Percentiles rank a stretch among this genome's conserved stretches.
phyloP scores from a whole-genome alignment of 2,329 filamentous ascomycete genomes.

The Penicillium sp. region DNA sequence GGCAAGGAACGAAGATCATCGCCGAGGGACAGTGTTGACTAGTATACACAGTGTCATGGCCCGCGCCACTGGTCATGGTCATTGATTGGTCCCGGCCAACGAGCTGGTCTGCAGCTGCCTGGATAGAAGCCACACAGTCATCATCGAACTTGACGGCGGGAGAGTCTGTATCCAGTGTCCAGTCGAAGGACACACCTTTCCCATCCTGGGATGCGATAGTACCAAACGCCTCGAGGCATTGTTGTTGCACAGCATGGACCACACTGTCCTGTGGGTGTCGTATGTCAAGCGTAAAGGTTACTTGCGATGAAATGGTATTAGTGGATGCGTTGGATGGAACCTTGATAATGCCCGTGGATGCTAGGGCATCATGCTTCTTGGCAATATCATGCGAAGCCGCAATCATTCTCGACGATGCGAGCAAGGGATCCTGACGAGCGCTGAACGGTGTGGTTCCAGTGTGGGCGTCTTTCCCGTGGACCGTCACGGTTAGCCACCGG shows the following conservation, averaged over 20 bases:
- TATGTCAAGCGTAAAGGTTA: conserved; percentile 68
- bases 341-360: conserved; percentile 66
- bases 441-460: conserved; percentile 69
- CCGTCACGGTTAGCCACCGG: conserved; percentile 66
- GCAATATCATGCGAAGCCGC: conserved; percentile 63
- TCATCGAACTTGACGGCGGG: conserved; percentile 63
- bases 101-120: conserved; percentile 55
- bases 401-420: conserved; percentile 66
- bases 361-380: conserved; percentile 57
- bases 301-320: conserved; percentile 67
- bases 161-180: conserved; percentile 59
- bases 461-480: conserved; percentile 67
- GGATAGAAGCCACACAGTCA: conserved; percentile 63
- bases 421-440: conserved; percentile 64
- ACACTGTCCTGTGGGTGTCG: conserved; percentile 58
- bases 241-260: conserved; percentile 57
- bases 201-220: conserved; percentile 57
- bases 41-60: conserved; percentile 62
- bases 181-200: conserved; percentile 53
- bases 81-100: conserved; percentile 52
- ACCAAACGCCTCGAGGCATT: conserved; percentile 57
- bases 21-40: conserved; percentile 57
- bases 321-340: conserved; percentile 62
- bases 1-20: conserved; percentile 66
- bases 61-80: conserved; percentile 59